Percentiles rank a stretch among this genome's conserved stretches.
phyloP scores from a whole-genome alignment of 2,329 filamentous ascomycete genomes.

The Chrysoporthe deuterocubensis region DNA sequence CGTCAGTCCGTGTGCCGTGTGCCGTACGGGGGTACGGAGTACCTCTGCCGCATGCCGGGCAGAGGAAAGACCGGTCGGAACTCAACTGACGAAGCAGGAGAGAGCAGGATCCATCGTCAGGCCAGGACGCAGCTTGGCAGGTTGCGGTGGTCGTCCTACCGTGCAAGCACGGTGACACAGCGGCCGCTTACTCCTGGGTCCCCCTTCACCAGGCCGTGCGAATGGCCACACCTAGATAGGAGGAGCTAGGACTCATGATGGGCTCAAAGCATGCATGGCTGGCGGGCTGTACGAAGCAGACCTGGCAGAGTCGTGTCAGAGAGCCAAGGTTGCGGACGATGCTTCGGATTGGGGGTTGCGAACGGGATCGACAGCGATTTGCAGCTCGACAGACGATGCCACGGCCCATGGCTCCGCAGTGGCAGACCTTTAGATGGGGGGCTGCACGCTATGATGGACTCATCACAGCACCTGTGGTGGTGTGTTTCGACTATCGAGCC shows the following conservation, averaged over 20 bases:
- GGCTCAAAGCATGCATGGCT: not conserved
- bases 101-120: not conserved
- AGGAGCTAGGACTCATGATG: not conserved
- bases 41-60: slow-evolving; percentile 5
- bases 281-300: not conserved
- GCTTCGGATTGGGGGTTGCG: not conserved
- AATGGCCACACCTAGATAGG: not conserved
- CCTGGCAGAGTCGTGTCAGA: no score
- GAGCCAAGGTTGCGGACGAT: slow-evolving; percentile 1
- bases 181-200: not conserved
- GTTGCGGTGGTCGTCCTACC: not conserved
- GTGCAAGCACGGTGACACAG: not conserved
- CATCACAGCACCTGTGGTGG: no score
- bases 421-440: no score
- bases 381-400: not conserved
- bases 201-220: not conserved
- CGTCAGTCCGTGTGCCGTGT: not conserved
- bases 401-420: not conserved
- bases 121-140: slow-evolving; percentile 1
- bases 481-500: no score
- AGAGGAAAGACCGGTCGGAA: not conserved
- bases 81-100: not conserved
- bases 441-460: no score
- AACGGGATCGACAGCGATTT: slow-evolving; percentile 16
- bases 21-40: not conserved